These are phyloP conservation scores for Lunularia cruciata DNA, from an alignment of 225 moss, liverwort and hornwort genomes.

Conservation along the genomic window DNA sequence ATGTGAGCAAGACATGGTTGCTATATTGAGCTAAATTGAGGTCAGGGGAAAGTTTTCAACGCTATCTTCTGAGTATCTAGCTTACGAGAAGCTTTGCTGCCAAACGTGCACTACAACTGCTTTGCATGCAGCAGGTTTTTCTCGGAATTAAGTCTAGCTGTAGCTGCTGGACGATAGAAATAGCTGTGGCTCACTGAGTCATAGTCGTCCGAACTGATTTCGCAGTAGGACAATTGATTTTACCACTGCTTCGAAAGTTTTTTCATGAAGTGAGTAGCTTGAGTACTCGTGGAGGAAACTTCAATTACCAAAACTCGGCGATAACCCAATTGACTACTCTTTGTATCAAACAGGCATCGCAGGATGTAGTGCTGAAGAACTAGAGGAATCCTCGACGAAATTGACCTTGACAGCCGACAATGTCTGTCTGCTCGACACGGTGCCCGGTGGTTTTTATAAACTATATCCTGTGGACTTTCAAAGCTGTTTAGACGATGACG, in stretches of 20 bases:
- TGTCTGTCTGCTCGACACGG: conserved; percentile 12
- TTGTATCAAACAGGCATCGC: not conserved
- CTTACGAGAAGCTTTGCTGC: not conserved
- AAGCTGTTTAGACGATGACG: not conserved
- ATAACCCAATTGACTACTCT: not conserved
- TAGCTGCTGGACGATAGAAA: no score
- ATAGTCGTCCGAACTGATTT: no score
- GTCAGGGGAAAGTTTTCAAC: not conserved
- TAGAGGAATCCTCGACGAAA: not conserved
- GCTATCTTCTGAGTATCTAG: not conserved
- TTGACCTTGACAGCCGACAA: not conserved
- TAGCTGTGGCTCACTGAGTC: no score
- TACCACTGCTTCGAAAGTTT: not conserved
- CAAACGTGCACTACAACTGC: not conserved
- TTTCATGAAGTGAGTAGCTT: not conserved
- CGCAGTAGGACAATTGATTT: no score
- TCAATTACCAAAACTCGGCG: no score
- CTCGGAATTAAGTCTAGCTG: no score
- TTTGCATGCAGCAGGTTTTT: not conserved
- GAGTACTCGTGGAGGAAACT: not conserved
- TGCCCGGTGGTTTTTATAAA: conserved; percentile 2
- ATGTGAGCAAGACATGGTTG: not conserved
- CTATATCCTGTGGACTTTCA: conserved; percentile 15
- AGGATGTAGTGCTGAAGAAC: not conserved
- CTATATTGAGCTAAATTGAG: no score